Evolutionary conservation across 2,329 filamentous ascomycete genomes (phyloP), one percentile per base, ranked within the genome.

Genomic region (Acephala macrosclerotiorum): DNA sequence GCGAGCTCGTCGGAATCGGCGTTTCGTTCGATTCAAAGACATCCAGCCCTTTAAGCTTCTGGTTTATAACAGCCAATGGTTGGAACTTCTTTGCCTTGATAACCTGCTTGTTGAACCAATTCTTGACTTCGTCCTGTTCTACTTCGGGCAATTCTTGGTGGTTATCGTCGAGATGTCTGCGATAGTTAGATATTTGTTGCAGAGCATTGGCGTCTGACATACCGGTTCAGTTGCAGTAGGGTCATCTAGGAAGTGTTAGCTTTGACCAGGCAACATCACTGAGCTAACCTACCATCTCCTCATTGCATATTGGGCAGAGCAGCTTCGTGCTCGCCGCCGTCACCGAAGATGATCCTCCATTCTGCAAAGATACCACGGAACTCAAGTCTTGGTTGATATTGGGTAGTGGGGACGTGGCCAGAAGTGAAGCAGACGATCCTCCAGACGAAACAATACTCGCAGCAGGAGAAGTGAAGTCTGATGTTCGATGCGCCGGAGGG

Each of bases 221-320:
- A 88, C 87, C 89, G 89, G 77, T 99, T 98, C 47, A 99, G 83
- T 80, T 99, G 96, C 45, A 99, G 82, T 58, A 99, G 81, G 16
- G 96, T 98, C 75, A 98, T 85, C 93, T 96, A 74, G 36, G 64
- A 5, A 20, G n/a, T 61, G 58, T 76, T 66, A 77, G 71, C 59
- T 61, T 33, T 6, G 26, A 20, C 56, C 49, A 56, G 61, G 26
- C 45, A 22, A 55, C 20, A 47, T 26, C 22, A 47, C 55, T 26
- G 25, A 57, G 58, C 38, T 49, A 42, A 66, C 68, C 70, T 81
- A 96, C 94, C 96, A 99, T 99, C 79, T 97, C 94, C 80, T 98
- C 96, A 73, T 90, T 94, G 80, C 96, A 99, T 76, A 99, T 99
- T n/a, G 96, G 96, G 78, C 96, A 99, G 63, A 95, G 88, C 66